Percentiles rank a stretch among this genome's conserved stretches.
phyloP scores from a whole-genome alignment of 2,329 filamentous ascomycete genomes.

The Penicillium oxalicum region DNA sequence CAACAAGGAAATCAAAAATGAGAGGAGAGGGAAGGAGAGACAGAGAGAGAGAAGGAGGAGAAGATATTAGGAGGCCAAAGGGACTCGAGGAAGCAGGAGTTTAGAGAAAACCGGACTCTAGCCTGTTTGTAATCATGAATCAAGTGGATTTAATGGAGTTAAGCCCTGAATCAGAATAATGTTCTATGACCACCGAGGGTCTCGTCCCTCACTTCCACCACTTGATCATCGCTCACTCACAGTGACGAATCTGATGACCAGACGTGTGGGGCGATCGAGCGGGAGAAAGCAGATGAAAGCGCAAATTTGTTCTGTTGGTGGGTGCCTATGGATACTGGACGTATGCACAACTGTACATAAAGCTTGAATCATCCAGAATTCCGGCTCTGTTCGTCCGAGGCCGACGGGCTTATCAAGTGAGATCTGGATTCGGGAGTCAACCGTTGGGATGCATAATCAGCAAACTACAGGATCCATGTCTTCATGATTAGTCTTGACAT shows the following conservation, averaged over 20 bases:
- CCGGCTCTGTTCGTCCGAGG: too few species aligned
- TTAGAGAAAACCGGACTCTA: not conserved
- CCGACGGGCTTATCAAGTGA: too few species aligned
- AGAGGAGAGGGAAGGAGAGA: too few species aligned
- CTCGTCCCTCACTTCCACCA: not conserved
- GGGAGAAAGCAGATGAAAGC: not conserved
- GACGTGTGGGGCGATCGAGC: not conserved
- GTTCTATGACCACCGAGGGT: constrained; percentile 1
- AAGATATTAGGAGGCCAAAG: not conserved
- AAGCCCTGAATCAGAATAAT: not conserved
- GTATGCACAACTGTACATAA: too few species aligned
- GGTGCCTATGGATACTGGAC: too few species aligned
- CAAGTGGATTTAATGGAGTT: constrained; percentile 1
- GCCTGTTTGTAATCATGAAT: not conserved
- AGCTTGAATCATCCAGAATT: too few species aligned
- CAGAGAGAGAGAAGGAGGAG: not conserved
- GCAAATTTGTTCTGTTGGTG: not conserved
- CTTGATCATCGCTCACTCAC: not conserved
- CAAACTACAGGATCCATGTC: too few species aligned
- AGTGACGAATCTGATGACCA: not conserved
- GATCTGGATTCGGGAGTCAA: too few species aligned
- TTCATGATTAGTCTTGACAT: too few species aligned
- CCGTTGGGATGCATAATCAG: too few species aligned
- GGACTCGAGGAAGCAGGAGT: not conserved
- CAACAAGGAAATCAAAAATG: too few species aligned